Conservation (phyloP, 805 yeast genomes). For the Barnettozyma wickerhamii region DNA sequence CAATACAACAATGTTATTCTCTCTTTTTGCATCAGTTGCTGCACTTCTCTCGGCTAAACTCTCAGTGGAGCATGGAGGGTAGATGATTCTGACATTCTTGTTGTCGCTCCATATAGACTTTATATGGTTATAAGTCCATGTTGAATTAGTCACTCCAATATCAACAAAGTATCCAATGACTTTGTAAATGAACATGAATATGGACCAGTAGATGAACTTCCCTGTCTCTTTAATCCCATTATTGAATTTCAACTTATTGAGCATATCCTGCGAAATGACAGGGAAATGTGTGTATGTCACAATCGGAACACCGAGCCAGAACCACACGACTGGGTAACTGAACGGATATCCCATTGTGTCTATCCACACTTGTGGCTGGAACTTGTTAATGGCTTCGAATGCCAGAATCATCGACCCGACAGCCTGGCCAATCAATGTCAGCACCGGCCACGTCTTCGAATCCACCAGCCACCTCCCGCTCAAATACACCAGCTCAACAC, state of each 20-base stretch:
- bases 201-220: slow-evolving; percentile 67
- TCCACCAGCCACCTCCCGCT: slow-evolving; percentile 58
- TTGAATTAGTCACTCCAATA: slow-evolving; percentile 71
- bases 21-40: slow-evolving; percentile 22
- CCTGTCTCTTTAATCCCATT: slow-evolving; percentile 26
- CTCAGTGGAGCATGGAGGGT: slow-evolving; percentile 89
- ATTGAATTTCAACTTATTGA: slow-evolving; percentile 46
- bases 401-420: slow-evolving; percentile 69
- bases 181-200: slow-evolving; percentile 59
- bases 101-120: slow-evolving; percentile 54
- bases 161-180: slow-evolving; percentile 64
- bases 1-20: slow-evolving; percentile 37
- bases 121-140: slow-evolving; percentile 89
- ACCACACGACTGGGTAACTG: slow-evolving; percentile 60
- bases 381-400: slow-evolving; percentile 60
- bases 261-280: slow-evolving; percentile 84
- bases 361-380: slow-evolving; percentile 82
- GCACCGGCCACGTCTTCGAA: slow-evolving; percentile 65
- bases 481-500: slow-evolving; percentile 62
- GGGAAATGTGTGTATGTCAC: slow-evolving; percentile 95
- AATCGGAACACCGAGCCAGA: slow-evolving; percentile 65
- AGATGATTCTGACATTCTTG: slow-evolving; percentile 45
- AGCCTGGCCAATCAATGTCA: slow-evolving; percentile 86
- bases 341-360: slow-evolving; percentile 97
- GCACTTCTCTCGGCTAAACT: slow-evolving; percentile 12